Evolutionary conservation across 257 asterid genomes (phyloP).

Genomic region (Echites panduratus): DNA sequence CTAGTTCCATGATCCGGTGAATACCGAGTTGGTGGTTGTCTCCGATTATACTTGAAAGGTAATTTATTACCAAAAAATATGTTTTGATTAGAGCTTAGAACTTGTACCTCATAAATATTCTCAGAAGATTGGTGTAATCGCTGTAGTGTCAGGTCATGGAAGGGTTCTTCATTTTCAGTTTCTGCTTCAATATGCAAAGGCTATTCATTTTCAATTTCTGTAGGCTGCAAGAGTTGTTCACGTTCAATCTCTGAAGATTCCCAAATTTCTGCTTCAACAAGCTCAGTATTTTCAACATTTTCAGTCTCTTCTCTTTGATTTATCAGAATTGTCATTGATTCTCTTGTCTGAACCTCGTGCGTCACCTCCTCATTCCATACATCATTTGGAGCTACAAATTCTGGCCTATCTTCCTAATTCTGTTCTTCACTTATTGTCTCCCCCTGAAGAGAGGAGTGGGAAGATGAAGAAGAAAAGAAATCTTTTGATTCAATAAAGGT

Average conservation of each 20-base stretch:
- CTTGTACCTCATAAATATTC: constrained; percentile 4
- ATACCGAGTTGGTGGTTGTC: neutral
- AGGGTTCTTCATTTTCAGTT: too few relatives aligned
- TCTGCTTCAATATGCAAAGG: neutral
- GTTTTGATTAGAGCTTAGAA: neutral
- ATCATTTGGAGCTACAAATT: neutral
- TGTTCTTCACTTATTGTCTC: neutral
- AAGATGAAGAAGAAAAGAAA: neutral
- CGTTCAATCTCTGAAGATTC: neutral
- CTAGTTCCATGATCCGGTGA: neutral
- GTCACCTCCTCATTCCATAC: too few relatives aligned
- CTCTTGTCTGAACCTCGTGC: too few relatives aligned
- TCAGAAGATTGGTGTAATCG: neutral
- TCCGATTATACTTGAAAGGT: constrained; percentile 3
- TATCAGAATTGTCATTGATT: too few relatives aligned
- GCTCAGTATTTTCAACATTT: too few relatives aligned
- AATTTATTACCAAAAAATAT: neutral
- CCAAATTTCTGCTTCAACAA: neutral
- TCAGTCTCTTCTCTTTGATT: too few relatives aligned
- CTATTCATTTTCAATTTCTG: too few relatives aligned
- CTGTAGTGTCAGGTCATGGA: neutral
- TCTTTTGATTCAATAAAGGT: neutral
- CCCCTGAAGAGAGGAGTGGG: constrained; percentile 16
- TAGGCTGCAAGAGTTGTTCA: neutral
- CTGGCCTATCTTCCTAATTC: neutral